Conservation (phyloP, 139 green algal genomes). For the Haematococcus lacustris region DNA sequence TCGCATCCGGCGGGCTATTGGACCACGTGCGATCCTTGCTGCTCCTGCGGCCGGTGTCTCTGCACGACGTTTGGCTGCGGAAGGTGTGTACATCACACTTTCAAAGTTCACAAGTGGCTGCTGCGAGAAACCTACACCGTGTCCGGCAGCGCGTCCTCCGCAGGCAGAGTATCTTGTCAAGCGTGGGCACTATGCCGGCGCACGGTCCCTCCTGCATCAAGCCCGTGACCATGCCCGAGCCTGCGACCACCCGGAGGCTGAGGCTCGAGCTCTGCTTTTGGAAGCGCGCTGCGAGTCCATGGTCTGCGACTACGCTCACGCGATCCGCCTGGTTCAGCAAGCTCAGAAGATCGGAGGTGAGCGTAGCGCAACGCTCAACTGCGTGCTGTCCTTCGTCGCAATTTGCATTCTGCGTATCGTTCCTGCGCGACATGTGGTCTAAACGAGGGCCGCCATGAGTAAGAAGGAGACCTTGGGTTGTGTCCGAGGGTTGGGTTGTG, state of each 20-base stretch:
- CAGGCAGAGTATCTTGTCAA: conserved; percentile 16
- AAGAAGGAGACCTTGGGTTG: too few species aligned
- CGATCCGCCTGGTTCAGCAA: conserved; percentile 22
- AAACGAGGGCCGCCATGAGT: too few species aligned
- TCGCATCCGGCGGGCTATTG: conserved; percentile 11
- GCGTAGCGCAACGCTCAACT: too few species aligned
- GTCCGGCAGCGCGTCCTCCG: too few species aligned
- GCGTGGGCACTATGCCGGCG: conserved; percentile 29
- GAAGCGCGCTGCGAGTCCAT: conserved; percentile 8
- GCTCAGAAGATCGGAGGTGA: conserved; percentile 13
- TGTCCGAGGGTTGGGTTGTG: too few species aligned
- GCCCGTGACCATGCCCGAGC: conserved; percentile 14
- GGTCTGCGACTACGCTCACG: conserved; percentile 13
- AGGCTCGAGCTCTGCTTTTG: conserved; percentile 24
- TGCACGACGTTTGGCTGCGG: conserved; percentile 33
- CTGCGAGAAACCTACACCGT: too few species aligned
- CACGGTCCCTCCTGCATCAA: conserved; percentile 13
- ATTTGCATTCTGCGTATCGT: too few species aligned
- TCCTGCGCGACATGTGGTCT: too few species aligned
- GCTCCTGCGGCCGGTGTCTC: conserved; percentile 26
- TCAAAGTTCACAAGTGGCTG: too few species aligned
- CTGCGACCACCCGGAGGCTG: conserved; percentile 25
- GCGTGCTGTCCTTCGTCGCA: too few species aligned
- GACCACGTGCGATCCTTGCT: conserved; percentile 22
- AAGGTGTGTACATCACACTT: conserved; percentile 9